Conservation (phyloP, 306 rosid species). For the Trifolium fragiferum region DNA sequence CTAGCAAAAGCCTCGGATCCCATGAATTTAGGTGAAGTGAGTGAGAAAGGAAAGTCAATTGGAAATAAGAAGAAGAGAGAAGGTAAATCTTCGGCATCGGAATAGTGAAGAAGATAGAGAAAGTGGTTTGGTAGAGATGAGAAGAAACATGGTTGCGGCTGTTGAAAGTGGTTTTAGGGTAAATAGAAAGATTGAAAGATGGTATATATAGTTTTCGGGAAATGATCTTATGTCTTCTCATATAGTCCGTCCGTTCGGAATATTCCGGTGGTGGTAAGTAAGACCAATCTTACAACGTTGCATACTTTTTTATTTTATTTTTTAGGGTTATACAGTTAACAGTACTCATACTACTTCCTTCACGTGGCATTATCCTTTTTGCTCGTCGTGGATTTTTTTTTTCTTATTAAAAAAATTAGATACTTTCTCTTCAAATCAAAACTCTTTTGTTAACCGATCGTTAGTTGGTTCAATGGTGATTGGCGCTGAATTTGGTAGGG, state of each 20-base stretch:
- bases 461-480: too few species aligned
- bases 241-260: slow-evolving; percentile 57
- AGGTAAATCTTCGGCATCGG: neutral
- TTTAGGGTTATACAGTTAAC: slow-evolving; percentile 12
- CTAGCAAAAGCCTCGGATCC: slow-evolving; percentile 62
- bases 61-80: slow-evolving; percentile 61
- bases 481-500: too few species aligned
- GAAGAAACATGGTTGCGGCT: slow-evolving; percentile 60
- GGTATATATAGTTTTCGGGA: slow-evolving; percentile 99
- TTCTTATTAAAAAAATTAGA: too few species aligned
- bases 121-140: slow-evolving; percentile 40
- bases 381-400: neutral
- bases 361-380: slow-evolving; percentile 78
- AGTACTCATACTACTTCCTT: neutral
- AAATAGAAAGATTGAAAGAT: slow-evolving; percentile 57
- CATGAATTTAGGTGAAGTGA: slow-evolving; percentile 56
- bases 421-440: too few species aligned
- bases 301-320: neutral
- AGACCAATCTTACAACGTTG: slow-evolving; percentile 22
- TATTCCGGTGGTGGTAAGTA: slow-evolving; percentile 78
- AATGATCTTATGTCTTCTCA: slow-evolving; percentile 55
- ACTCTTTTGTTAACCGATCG: too few species aligned
- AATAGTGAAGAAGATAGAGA: neutral
- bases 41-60: slow-evolving; percentile 58
- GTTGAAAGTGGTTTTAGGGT: slow-evolving; percentile 75